Percentiles rank a stretch among this genome's conserved stretches.
phyloP scores from a whole-genome alignment of 768 basidiomycete species.

The Exidia glandulosa region DNA sequence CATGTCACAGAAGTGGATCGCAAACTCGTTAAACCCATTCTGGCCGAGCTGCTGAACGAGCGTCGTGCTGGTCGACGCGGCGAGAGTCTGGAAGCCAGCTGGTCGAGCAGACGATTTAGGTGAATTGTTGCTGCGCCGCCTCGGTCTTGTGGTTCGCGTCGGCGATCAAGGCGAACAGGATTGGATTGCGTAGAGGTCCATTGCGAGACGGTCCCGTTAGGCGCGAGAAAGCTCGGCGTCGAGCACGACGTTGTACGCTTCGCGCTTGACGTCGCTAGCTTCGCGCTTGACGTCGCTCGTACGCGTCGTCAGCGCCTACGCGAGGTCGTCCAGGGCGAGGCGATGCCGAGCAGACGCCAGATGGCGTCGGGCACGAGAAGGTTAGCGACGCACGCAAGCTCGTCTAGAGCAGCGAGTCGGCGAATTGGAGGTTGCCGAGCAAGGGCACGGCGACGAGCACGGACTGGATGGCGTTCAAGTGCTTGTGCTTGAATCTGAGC shows the following conservation, averaged over 20 bases:
- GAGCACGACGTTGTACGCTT: slow-evolving; percentile 74
- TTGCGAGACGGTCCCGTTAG: slow-evolving; percentile 71
- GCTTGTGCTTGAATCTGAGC: slow-evolving; percentile 87
- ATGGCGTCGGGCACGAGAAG: slow-evolving; percentile 49
- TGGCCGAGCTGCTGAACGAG: no score
- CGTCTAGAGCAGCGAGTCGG: slow-evolving; percentile 46
- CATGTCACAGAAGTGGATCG: no score
- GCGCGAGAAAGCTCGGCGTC: slow-evolving; percentile 56
- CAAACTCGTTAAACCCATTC: slow-evolving; percentile 85
- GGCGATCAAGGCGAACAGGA: slow-evolving; percentile 79
- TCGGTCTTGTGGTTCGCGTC: slow-evolving; percentile 75
- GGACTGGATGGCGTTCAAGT: slow-evolving; percentile 69
- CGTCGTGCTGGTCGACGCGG: no score
- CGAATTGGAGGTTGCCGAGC: slow-evolving; percentile 73
- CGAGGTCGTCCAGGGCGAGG: slow-evolving; percentile 72
- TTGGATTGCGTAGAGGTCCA: slow-evolving; percentile 80
- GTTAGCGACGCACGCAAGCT: slow-evolving; percentile 50
- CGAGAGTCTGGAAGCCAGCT: slow-evolving; percentile 77
- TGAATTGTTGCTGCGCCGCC: slow-evolving; percentile 38
- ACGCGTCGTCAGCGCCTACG: slow-evolving; percentile 69
- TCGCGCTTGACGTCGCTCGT: slow-evolving; percentile 84
- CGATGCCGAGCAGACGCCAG: slow-evolving; percentile 63
- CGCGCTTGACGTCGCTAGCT: no score
- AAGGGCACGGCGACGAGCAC: slow-evolving; percentile 72
- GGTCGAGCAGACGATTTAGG: slow-evolving; percentile 65